Conservation (phyloP, 148 eudicot species). For the Dysphania ambrosioides region DNA sequence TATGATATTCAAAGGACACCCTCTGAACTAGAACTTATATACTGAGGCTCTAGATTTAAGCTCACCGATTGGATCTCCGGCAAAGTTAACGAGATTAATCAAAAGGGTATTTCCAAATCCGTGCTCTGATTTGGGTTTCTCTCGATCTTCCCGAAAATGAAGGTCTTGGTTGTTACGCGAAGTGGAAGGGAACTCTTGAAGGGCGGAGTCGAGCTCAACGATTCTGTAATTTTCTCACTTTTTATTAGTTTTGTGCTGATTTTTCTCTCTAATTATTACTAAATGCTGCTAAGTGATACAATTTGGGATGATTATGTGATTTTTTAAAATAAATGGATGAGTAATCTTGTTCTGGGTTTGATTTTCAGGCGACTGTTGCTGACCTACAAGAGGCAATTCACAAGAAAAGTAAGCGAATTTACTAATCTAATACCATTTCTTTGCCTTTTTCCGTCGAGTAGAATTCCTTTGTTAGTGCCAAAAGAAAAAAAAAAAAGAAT, state of each 20-base stretch:
- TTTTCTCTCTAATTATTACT: not conserved
- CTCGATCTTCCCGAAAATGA: constrained; percentile 45
- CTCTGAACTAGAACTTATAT: no score
- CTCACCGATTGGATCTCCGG: constrained; percentile 17
- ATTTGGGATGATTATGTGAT: not conserved
- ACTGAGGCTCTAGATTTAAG: constrained; percentile 27
- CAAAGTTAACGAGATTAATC: constrained; percentile 3
- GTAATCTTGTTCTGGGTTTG: constrained; percentile 7
- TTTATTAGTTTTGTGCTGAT: constrained; percentile 11
- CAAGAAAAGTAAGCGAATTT: constrained; percentile 52
- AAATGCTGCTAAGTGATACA: not conserved
- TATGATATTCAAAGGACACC: not conserved
- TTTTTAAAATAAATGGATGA: not conserved
- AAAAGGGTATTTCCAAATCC: constrained; percentile 27
- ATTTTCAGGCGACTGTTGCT: constrained; percentile 74
- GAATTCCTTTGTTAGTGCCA: no score
- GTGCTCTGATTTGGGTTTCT: constrained; percentile 28
- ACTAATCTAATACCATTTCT: not conserved
- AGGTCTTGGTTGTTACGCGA: constrained; percentile 66
- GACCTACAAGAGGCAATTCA: constrained; percentile 93
- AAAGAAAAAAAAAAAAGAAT: no score
- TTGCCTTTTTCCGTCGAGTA: not conserved
- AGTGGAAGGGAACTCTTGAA: constrained; percentile 75
- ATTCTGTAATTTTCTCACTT: constrained; percentile 50
- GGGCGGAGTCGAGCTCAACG: constrained; percentile 76